phyloP scores from a whole-genome alignment of 2,329 filamentous ascomycete genomes.

The Alternaria burnsii region DNA sequence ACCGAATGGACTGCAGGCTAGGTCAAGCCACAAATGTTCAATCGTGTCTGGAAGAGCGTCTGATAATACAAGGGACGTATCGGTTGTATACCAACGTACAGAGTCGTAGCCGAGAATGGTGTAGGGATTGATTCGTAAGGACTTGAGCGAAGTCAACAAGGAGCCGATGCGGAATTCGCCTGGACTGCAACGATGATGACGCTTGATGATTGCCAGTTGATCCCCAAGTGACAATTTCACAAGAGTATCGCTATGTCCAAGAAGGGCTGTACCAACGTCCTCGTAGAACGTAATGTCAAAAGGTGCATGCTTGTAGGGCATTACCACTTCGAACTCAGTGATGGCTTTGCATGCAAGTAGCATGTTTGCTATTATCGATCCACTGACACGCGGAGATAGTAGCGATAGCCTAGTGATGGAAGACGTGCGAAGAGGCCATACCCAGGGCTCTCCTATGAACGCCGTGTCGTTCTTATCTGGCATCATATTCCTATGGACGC shows the following conservation, averaged over 20 bases:
- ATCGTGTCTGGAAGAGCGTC: not conserved
- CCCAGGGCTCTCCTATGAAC: not conserved
- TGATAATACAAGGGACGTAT: not conserved
- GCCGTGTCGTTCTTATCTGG: not conserved
- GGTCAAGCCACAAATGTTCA: not conserved
- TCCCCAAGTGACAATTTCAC: not conserved
- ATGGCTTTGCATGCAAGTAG: not conserved
- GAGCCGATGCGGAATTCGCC: not conserved
- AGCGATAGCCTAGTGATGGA: not conserved
- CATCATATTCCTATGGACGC: too few relatives aligned
- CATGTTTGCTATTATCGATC: not conserved
- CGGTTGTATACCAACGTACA: not conserved
- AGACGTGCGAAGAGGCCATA: not conserved
- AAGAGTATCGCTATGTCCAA: not conserved
- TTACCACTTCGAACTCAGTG: not conserved
- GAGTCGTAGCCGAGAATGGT: not conserved
- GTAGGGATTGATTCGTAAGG: not conserved
- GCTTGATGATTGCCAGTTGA: not conserved
- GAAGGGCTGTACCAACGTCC: not conserved
- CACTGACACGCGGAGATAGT: not conserved
- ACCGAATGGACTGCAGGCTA: not conserved
- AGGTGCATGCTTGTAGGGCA: not conserved
- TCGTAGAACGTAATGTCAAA: not conserved
- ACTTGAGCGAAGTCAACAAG: not conserved
- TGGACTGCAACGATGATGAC: accelerated